Evolutionary conservation across 331 rosid genomes (phyloP), one percentile per base, ranked within the genome.

Genomic region (Rosa hybrid): DNA sequence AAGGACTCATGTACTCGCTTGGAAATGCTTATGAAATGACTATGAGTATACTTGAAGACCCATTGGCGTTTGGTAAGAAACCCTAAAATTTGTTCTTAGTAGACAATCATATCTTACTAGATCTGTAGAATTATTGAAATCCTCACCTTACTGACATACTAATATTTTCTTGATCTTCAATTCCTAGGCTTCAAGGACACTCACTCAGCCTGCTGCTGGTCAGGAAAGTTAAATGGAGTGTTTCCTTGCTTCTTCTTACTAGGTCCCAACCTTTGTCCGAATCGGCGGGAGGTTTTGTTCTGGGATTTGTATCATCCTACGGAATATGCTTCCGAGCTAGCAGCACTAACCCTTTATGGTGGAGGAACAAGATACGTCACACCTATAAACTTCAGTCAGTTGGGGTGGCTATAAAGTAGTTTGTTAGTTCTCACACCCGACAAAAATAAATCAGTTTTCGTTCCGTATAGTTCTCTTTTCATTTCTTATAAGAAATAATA

Each of bases 221-320:
- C 0, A 8, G 90, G 89, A 9, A 45, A 41, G 41, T 74, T 83
- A 3, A 80, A 83, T 65, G 86, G 75, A 68, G 44, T 70, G 27
- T 27, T 20, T 27, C 75, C 81, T 79, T 89, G 90, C 71, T 2
- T 17, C 18, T 23, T 13, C 6, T 9, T 9, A 3, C 2, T 42
- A 70, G 72, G 72, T 18, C 72, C 46, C 2, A 11, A 9, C 21
- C 78, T 87, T 7, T 89, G 90, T 46, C 4, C 0, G n/a, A 59
- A 87, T 13, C 85, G 85, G 11, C 10, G 12, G 0, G 83, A 81
- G 20, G 39, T 42, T 64, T 77, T 89, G 76, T 89, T 87, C 67
- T 87, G 92, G 90, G 92, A 87, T 76, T 17, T 53, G 83, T 81
- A 68, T 71, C 89, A 87, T 83, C 87, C 88, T 0, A 87, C 88